A percentile compares a stretch with the other conserved stretches of the same genome.
These are phyloP conservation scores for Globisporangium acanthophoron DNA, from an alignment of 352 stramenopile genomes.

Conservation along the genomic window DNA sequence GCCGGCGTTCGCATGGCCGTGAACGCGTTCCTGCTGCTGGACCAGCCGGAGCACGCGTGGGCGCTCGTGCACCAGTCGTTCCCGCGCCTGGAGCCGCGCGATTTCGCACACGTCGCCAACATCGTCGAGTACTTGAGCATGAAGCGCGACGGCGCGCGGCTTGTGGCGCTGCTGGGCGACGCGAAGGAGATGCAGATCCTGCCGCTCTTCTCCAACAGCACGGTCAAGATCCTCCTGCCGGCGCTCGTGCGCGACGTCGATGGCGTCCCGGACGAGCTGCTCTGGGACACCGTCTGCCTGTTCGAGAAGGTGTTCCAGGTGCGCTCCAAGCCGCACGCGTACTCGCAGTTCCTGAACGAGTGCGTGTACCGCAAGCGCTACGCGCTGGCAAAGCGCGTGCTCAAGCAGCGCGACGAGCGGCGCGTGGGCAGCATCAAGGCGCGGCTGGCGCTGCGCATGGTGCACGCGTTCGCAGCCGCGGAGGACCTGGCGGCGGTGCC, in stretches of 20 bases:
- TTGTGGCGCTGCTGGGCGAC: conserved; percentile 29
- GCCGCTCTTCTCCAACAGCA: conserved; percentile 23
- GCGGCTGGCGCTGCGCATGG: conserved; percentile 15
- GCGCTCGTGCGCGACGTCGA: conserved; percentile 27
- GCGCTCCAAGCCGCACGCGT: conserved; percentile 28
- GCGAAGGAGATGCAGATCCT: conserved; percentile 25
- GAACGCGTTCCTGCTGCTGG: conserved; percentile 48
- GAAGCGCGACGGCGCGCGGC: conserved; percentile 25
- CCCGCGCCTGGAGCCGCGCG: conserved; percentile 16
- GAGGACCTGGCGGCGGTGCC: conserved; percentile 28
- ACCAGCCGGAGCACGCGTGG: conserved; percentile 36
- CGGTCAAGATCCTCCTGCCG: conserved; percentile 32
- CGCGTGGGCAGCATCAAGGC: conserved; percentile 20
- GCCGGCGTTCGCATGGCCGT: conserved; percentile 41
- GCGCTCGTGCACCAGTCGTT: conserved; percentile 30
- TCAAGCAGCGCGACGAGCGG: conserved; percentile 24
- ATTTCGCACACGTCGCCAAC: conserved; percentile 27
- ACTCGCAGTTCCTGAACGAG: conserved; percentile 34
- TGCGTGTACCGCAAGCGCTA: conserved; percentile 28
- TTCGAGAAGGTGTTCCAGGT: conserved; percentile 31
- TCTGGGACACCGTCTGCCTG: conserved; percentile 22
- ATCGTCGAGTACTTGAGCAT: conserved; percentile 42
- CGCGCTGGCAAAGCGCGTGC: conserved; percentile 18
- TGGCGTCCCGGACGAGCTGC: conserved; percentile 29
- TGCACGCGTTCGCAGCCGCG: conserved; percentile 20